Base-by-base conservation (phyloP, 441 rosid species). In the Macaranga tanarius region DNA sequence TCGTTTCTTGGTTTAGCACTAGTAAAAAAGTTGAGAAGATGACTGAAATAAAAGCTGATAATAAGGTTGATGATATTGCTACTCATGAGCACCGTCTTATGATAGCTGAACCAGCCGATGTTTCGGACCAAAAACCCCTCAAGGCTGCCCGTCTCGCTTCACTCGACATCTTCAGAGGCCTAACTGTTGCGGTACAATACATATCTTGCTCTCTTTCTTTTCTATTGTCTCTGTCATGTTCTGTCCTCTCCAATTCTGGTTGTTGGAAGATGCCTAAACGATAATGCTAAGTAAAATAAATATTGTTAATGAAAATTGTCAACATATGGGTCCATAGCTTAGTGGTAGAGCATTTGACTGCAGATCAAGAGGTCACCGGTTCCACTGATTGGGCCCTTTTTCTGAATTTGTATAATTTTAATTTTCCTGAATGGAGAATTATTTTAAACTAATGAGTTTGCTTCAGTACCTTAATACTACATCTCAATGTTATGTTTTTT, bases 351-450 rank as follows among this genome's bases (percentile, higher is more conserved):
- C 90, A 91, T 85, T 90, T 90, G 92, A 87, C 92, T 88, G 86
- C 87, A 88, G 94, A 85, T 92, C 93, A 88, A 93, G 87, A 87
- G 93, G 89, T 90, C 92, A 87, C 88, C 85, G 94, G 92, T 88
- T 87, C 88, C 89, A 90, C 86, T 84, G 84, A 93, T 89, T 86
- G 90, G 82, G 88, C 86, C 90, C 90, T 87, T 11, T 5, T 42
- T 42, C 2, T 10, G 3, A 38, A 38, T n/a, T n/a, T n/a, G n/a
- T n/a, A 3, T 4, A 34, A 34, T 34, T 34, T 5, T 34, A 34
- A 0, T 34, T 34, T 34, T 34, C 0, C 11, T 7, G 47, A 10
- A 42, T n/a, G 8, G 47, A 8, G 12, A 42, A 42, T 10, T 42
- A 38, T 38, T 38, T 38, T 38, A 34, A 34, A 34, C 6, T 7